A percentile compares a stretch with the other conserved stretches of the same genome.
Conservation (phyloP, 768 basidiomycete species). For the Boletus fagicola region DNA sequence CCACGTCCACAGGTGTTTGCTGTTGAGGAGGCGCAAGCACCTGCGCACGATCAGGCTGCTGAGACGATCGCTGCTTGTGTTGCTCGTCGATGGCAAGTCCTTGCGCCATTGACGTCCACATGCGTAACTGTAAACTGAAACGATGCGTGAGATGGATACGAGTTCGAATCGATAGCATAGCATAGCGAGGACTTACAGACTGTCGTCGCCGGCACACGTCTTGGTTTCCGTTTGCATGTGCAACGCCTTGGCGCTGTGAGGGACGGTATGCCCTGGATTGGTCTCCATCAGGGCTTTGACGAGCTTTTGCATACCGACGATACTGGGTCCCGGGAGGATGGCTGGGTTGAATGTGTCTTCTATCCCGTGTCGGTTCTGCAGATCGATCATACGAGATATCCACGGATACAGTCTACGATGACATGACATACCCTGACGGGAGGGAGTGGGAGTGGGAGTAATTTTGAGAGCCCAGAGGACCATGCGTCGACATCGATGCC, state of each 20-base stretch:
- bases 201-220: constrained; percentile 54
- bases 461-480: constrained; percentile 36
- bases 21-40: constrained; percentile 12
- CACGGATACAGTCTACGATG: background rate
- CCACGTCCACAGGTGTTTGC: background rate
- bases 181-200: constrained; percentile 36
- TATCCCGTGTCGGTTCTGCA: constrained; percentile 13
- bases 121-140: constrained; percentile 39
- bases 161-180: background rate
- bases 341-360: background rate
- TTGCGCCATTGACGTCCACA: constrained; percentile 48
- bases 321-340: constrained; percentile 28
- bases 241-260: constrained; percentile 36
- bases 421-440: constrained; percentile 8
- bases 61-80: constrained; percentile 19
- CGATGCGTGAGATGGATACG: background rate
- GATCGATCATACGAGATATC: background rate
- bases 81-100: constrained; percentile 49
- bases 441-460: constrained; percentile 13
- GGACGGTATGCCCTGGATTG: constrained; percentile 22
- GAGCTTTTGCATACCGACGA: constrained; percentile 43
- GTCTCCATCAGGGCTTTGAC: constrained; percentile 41
- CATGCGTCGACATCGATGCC: constrained; percentile 44
- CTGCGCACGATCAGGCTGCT: constrained; percentile 11
- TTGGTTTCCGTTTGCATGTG: constrained; percentile 33